These are phyloP conservation scores for Rubroboletus satanas DNA, from an alignment of 768 basidiomycete genomes.

Conservation along the genomic window DNA sequence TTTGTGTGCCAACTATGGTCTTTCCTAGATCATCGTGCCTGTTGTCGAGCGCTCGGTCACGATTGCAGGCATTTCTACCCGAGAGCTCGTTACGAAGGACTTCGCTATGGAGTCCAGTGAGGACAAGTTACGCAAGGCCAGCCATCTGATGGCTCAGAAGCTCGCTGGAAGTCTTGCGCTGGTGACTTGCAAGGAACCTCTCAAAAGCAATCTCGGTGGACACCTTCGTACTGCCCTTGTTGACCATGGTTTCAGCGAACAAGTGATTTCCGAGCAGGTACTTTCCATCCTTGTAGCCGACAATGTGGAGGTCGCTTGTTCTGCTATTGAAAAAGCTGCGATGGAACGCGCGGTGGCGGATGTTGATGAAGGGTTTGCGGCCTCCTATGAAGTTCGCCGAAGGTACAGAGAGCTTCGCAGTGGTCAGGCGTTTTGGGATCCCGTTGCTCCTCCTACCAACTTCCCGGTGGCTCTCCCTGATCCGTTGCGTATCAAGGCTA, in stretches of 20 bases:
- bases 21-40: conserved; percentile 80
- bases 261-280: conserved; percentile 79
- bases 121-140: conserved; percentile 84
- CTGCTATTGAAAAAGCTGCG: conserved; percentile 93
- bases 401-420: conserved; percentile 81
- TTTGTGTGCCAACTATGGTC: background rate
- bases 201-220: conserved; percentile 85
- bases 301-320: conserved; percentile 90
- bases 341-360: conserved; percentile 94
- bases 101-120: conserved; percentile 92
- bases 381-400: conserved; percentile 78
- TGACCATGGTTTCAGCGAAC: conserved; percentile 88
- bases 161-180: conserved; percentile 93
- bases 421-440: conserved; percentile 87
- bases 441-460: conserved; percentile 62
- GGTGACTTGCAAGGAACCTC: conserved; percentile 96
- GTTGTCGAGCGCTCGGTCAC: conserved; percentile 98
- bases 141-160: conserved; percentile 95
- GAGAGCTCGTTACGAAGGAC: conserved; percentile 93
- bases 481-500: conserved; percentile 77
- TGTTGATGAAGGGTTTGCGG: conserved; percentile 83
- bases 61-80: conserved; percentile 95
- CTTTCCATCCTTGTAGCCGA: conserved; percentile 79
- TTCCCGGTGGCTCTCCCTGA: conserved; percentile 79
- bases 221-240: conserved; percentile 80